Percentiles rank a stretch among this genome's conserved stretches.
Conservation (phyloP, 2,329 filamentous ascomycete species). For the Lachnellula occidentalis region DNA sequence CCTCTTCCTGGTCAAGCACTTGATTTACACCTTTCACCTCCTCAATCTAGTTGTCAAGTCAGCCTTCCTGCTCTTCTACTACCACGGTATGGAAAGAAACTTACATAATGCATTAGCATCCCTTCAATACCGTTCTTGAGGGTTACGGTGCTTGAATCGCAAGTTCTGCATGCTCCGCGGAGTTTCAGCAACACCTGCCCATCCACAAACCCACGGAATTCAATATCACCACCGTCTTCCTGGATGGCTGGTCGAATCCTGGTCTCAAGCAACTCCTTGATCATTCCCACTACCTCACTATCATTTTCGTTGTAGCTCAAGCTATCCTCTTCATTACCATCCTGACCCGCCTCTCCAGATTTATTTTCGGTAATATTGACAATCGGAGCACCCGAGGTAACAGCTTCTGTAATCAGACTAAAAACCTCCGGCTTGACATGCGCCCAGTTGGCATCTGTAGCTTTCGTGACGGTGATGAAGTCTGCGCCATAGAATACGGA, state of each 20-base stretch:
- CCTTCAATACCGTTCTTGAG: conserved; percentile 97
- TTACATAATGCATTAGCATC: conserved; percentile 94
- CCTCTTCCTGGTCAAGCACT: conserved; percentile 86
- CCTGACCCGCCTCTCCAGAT: conserved; percentile 44
- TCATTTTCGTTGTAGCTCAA: conserved; percentile 85
- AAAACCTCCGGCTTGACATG: conserved; percentile 96
- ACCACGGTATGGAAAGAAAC: conserved; percentile 33
- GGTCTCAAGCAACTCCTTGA: conserved; percentile 95
- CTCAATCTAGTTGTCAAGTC: conserved; percentile 61
- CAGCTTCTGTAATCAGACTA: conserved; percentile 85
- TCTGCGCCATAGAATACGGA: conserved; percentile 91
- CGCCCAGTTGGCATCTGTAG: conserved; percentile 82
- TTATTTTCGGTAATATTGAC: conserved; percentile 66
- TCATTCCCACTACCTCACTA: conserved; percentile 93
- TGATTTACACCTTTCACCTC: conserved; percentile 92
- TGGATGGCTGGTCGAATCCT: conserved; percentile 93
- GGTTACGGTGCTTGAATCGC: conserved; percentile 94
- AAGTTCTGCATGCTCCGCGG: conserved; percentile 88
- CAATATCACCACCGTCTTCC: conserved; percentile 96
- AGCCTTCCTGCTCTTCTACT: conserved; percentile 18
- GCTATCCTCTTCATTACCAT: conserved; percentile 55
- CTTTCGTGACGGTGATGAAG: conserved; percentile 96
- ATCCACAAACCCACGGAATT: conserved; percentile 83
- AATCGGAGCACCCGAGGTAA: conserved; percentile 76
- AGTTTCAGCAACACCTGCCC: conserved; percentile 84